phyloP scores from a whole-genome alignment of 2,329 filamentous ascomycete species.

The Didymella pinodella region DNA sequence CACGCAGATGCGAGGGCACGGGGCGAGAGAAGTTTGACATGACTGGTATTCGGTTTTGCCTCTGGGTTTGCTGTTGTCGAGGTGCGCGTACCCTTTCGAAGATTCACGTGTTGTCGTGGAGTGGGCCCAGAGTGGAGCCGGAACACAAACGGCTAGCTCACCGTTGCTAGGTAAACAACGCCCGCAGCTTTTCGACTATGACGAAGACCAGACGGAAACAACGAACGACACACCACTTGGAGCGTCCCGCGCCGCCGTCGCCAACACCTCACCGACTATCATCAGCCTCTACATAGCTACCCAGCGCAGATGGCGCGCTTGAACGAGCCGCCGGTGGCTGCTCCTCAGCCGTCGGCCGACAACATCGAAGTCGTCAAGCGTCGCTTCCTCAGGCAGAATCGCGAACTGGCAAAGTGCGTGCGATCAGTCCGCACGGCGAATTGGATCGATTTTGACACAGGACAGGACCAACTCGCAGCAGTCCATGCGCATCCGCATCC shows the following conservation, averaged over 20 bases:
- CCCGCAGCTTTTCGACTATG: constrained; percentile 33
- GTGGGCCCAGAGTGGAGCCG: constrained; percentile 12
- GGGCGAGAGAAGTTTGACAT: constrained; percentile 55
- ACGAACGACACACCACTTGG: constrained; percentile 36
- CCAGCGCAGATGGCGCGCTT: constrained; percentile 75
- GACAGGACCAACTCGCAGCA: constrained; percentile 76
- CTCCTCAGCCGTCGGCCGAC: constrained; percentile 63
- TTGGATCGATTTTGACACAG: constrained; percentile 15
- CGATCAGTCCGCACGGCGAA: background rate
- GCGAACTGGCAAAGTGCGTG: constrained; percentile 72
- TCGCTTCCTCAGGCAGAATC: constrained; percentile 82
- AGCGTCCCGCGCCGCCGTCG: constrained; percentile 23
- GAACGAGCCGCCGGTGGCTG: constrained; percentile 69
- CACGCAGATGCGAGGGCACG: constrained; percentile 71
- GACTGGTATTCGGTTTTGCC: background rate
- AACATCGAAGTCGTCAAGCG: constrained; percentile 73
- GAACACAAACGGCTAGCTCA: constrained; percentile 22
- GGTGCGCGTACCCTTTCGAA: constrained; percentile 29
- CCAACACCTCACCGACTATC: constrained; percentile 33
- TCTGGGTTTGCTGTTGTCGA: background rate
- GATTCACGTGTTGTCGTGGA: constrained; percentile 31
- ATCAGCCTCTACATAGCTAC: constrained; percentile 46
- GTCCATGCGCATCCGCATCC: constrained; percentile 75
- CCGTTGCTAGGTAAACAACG: constrained; percentile 49
- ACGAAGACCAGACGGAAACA: constrained; percentile 40